Evolutionary conservation across 371 early-diverging fungal species (phyloP), one percentile per base, ranked within the genome.

Genomic region (Mucor lusitanicus): DNA sequence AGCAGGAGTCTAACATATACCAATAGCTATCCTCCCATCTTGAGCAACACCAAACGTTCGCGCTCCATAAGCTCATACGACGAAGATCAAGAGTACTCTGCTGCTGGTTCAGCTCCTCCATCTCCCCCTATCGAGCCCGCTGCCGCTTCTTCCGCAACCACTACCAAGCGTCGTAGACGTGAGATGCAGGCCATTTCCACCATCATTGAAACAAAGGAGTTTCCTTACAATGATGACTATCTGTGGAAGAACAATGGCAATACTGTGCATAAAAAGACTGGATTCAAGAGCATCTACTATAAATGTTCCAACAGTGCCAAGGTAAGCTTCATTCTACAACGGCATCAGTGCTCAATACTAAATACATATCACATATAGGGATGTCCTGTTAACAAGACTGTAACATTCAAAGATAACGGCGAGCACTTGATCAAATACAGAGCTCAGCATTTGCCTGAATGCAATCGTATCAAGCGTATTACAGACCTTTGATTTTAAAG

Each of bases 241-340:
- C 68, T 86, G 0, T 86, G 86, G 86, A 83, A 85, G 69, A 86
- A 86, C 70, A 86, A 86, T 60, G 84, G 86, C 28, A 85, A 85
- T 66, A 85, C 86, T 19, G 70, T 76, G 3, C 84, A 84, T 32
- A 79, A 78, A 70, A 84, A 84, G 67, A 77, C 84, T 21, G 86
- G 86, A 33, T 76, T 74, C 53, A 84, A 81, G 68, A 84, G 84
- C 61, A 79, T 85, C 46, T 85, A 85, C 54, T 85, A 82, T 60
- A 85, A 85, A 64, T 85, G 86, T 42, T 72, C 79, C 37, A 76
- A 79, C 54, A 72, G 75, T 37, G 60, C 65, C 13, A 79, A 72
- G 69, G 76, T 74, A 70, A 61, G 15, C 30, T 48, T 17, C 23
- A 13, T 35, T 53, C 13, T 53, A 1, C 11, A 25, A 25, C 7